phyloP scores from a whole-genome alignment of 331 rosid species.

The Prunus yedoensis region DNA sequence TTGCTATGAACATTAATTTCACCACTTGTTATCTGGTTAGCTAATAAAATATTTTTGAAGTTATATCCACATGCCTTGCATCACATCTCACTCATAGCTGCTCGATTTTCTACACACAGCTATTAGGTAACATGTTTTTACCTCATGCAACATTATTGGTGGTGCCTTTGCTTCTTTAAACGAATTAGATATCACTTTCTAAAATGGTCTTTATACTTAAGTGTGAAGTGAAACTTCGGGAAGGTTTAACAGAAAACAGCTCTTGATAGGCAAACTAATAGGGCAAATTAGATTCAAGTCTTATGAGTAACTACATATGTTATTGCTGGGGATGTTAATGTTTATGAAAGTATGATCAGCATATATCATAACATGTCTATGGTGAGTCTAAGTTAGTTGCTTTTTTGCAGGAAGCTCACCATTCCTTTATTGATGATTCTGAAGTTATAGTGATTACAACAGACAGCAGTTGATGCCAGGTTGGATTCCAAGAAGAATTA shows the following conservation, averaged over 20 bases:
- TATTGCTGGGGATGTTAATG: too few species aligned
- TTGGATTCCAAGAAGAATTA: slow-evolving; percentile 98
- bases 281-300: background rate
- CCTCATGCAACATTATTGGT: background rate
- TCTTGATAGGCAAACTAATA: too few species aligned
- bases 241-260: background rate
- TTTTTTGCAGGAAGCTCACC: slow-evolving; percentile 77
- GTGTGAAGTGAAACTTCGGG: background rate
- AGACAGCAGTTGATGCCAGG: slow-evolving; percentile 91
- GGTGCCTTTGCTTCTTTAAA: background rate
- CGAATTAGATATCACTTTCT: background rate
- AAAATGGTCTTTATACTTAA: background rate
- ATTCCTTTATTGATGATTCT: slow-evolving; percentile 65
- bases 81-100: background rate
- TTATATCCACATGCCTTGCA: background rate
- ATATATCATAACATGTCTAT: background rate
- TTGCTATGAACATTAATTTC: background rate
- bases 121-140: background rate
- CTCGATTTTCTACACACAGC: background rate
- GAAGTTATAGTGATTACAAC: slow-evolving; percentile 80
- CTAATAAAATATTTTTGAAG: background rate
- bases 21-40: background rate
- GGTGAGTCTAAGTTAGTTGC: slow-evolving; percentile 10
- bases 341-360: background rate
- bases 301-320: background rate